phyloP scores from a whole-genome alignment of 345 rosid genomes.

The Combretum micranthum region DNA sequence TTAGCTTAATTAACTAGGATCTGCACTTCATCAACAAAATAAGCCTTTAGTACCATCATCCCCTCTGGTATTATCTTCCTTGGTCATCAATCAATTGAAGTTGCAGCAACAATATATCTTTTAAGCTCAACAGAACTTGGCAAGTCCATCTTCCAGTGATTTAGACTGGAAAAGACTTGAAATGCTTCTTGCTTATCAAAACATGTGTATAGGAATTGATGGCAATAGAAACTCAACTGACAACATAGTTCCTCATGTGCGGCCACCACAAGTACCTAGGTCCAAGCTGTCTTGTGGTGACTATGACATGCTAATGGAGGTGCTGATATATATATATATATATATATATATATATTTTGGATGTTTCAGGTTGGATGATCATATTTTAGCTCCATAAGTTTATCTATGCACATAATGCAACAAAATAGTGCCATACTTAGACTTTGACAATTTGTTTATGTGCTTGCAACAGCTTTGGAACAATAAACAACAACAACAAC shows the following conservation, averaged over 20 bases:
- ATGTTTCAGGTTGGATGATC: not conserved
- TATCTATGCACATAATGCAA: not conserved
- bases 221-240: slow-evolving; percentile 22
- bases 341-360: no score
- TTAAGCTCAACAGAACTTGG: slow-evolving; percentile 46
- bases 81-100: slow-evolving; percentile 36
- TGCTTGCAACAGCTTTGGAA: slow-evolving; percentile 36
- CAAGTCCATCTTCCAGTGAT: slow-evolving; percentile 37
- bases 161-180: slow-evolving; percentile 43
- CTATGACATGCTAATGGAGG: slow-evolving; percentile 39
- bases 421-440: not conserved
- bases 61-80: slow-evolving; percentile 40
- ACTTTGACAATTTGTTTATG: slow-evolving; percentile 12
- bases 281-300: slow-evolving; percentile 34
- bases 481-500: slow-evolving; percentile 27
- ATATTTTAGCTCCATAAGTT: not conserved
- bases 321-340: slow-evolving; percentile 13
- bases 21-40: slow-evolving; percentile 39
- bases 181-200: slow-evolving; percentile 37
- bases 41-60: slow-evolving; percentile 39
- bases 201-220: slow-evolving; percentile 35
- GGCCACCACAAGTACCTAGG: slow-evolving; percentile 28
- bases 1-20: slow-evolving; percentile 48
- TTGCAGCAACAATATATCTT: slow-evolving; percentile 45
- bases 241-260: slow-evolving; percentile 33